Evolutionary conservation across 75 land plant genomes (phyloP).

Genomic region (Pinus tabuliformis): DNA sequence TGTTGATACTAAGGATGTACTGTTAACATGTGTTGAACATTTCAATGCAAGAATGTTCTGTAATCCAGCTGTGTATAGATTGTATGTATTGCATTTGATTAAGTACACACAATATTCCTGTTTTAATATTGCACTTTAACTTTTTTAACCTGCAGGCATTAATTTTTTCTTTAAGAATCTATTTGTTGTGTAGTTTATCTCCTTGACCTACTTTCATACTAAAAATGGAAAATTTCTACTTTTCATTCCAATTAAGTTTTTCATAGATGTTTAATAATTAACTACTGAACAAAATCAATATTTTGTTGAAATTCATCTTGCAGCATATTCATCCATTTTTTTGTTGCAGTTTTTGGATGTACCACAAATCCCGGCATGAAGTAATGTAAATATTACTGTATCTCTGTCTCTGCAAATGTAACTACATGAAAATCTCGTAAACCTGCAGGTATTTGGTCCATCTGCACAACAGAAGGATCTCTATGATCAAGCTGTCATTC

Average conservation of each 20-base stretch:
- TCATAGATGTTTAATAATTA: not conserved
- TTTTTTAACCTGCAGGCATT: too few relatives aligned
- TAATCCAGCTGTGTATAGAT: too few relatives aligned
- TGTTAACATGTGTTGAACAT: too few relatives aligned
- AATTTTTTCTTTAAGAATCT: too few relatives aligned
- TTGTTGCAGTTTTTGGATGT: not conserved
- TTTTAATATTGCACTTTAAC: too few relatives aligned
- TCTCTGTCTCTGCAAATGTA: not conserved
- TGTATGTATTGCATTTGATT: too few relatives aligned
- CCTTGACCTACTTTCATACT: too few relatives aligned
- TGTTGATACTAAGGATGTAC: too few relatives aligned
- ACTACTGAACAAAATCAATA: not conserved
- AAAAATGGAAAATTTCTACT: too few relatives aligned
- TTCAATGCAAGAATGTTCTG: too few relatives aligned
- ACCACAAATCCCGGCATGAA: not conserved
- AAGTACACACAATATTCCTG: too few relatives aligned
- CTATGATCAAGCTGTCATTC: conserved; percentile 79
- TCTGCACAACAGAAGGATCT: conserved; percentile 63
- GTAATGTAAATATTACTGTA: not conserved
- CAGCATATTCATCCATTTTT: not conserved
- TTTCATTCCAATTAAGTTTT: not conserved
- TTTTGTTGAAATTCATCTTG: not conserved
- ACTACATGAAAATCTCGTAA: not conserved
- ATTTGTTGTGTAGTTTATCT: too few relatives aligned
- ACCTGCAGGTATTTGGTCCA: conserved; percentile 76